A percentile compares a stretch with the other conserved stretches of the same genome.
Conservation (phyloP, 257 asterid genomes). For the Nicotiana attenuata region DNA sequence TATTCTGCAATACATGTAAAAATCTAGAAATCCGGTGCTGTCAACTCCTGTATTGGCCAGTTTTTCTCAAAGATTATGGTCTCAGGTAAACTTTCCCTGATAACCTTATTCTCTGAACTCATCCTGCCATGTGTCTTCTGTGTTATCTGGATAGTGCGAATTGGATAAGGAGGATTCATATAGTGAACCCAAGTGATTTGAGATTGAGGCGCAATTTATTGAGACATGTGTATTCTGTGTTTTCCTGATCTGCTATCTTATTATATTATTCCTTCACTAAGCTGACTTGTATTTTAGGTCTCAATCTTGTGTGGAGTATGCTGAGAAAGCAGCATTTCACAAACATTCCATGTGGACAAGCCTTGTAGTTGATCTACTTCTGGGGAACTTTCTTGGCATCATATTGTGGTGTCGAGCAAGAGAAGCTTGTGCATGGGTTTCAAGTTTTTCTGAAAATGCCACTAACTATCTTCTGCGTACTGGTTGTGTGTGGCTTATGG, state of each 20-base stretch:
- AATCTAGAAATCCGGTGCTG: conserved; percentile 61
- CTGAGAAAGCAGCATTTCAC: conserved; percentile 61
- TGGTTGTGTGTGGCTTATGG: conserved; percentile 99
- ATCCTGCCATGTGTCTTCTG: background rate
- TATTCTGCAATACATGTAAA: conserved; percentile 52
- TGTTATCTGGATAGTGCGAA: background rate
- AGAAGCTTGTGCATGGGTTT: conserved; percentile 43
- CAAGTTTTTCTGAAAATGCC: conserved; percentile 50
- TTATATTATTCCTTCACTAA: background rate
- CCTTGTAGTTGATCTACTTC: conserved; percentile 63
- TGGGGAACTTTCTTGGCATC: conserved; percentile 72
- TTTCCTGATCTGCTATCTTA: background rate
- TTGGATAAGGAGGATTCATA: background rate
- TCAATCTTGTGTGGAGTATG: conserved; percentile 70
- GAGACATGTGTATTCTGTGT: background rate
- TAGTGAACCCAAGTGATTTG: background rate
- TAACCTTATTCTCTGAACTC: background rate
- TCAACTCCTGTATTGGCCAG: conserved; percentile 85
- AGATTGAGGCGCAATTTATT: background rate
- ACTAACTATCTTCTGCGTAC: conserved; percentile 74
- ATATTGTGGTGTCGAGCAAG: conserved; percentile 56
- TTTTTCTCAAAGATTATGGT: conserved; percentile 60
- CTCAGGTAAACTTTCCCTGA: conserved; percentile 41
- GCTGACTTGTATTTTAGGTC: conserved; percentile 36
- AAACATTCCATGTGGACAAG: conserved; percentile 78